phyloP scores from a whole-genome alignment of 352 stramenopile species.

The Globisporangium nodosum region DNA sequence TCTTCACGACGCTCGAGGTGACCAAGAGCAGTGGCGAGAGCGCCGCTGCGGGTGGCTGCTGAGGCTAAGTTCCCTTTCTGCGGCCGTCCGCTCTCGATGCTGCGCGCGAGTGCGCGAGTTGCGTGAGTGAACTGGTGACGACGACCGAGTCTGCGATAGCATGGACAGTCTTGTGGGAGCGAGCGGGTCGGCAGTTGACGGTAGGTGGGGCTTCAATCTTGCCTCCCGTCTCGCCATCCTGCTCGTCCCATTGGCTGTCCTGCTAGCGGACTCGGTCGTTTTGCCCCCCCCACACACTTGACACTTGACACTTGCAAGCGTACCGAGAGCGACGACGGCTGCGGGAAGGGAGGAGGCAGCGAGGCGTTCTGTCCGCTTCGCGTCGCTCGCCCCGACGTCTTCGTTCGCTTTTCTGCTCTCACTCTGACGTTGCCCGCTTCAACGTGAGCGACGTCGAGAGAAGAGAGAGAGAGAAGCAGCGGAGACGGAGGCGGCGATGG shows the following conservation, averaged over 20 bases:
- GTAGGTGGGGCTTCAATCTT: not conserved
- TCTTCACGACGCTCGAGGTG: constrained; percentile 92
- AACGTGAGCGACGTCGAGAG: not conserved
- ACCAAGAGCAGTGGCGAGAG: constrained; percentile 93
- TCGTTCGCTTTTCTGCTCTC: not conserved
- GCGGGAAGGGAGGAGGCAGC: constrained; percentile 14
- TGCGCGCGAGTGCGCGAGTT: not conserved
- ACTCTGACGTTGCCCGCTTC: not conserved
- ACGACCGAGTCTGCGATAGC: constrained; percentile 4
- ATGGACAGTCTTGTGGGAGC: not conserved
- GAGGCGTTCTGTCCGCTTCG: constrained; percentile 12
- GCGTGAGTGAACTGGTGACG: not conserved
- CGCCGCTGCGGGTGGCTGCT: constrained; percentile 93
- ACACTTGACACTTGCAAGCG: not conserved
- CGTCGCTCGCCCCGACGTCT: not conserved
- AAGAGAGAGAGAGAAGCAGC: not conserved
- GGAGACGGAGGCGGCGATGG: not conserved
- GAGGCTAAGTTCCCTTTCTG: constrained; percentile 80
- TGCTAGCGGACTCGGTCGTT: constrained; percentile 5
- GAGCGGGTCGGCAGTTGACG: not conserved
- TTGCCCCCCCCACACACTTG: not conserved
- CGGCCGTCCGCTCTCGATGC: constrained; percentile 5
- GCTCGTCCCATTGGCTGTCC: not conserved
- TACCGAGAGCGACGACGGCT: not conserved
- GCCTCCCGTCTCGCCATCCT: not conserved